phyloP scores from a whole-genome alignment of 805 yeast genomes.

The Candida taoyuanica region DNA sequence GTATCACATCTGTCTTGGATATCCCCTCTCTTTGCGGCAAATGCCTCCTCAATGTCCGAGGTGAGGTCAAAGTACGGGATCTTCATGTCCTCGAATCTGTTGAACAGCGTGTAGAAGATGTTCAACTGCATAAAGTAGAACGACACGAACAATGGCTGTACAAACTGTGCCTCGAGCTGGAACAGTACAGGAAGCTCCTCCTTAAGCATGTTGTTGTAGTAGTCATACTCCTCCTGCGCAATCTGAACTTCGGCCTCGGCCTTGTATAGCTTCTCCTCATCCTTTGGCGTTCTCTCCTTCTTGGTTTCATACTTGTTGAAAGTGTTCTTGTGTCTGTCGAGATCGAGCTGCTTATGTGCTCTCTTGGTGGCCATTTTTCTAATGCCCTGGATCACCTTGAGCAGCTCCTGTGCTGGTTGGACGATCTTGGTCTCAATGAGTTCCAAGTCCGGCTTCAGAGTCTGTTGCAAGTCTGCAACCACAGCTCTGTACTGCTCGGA shows the following conservation, averaged over 20 bases:
- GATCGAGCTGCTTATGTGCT: constrained; percentile 90
- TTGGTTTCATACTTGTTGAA: constrained; percentile 72
- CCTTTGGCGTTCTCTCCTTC: constrained; percentile 80
- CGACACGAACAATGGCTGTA: constrained; percentile 88
- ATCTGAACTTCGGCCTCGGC: constrained; percentile 86
- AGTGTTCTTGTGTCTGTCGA: constrained; percentile 76
- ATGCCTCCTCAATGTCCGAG: constrained; percentile 80
- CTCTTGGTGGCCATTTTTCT: constrained; percentile 94
- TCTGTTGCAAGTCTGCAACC: constrained; percentile 79
- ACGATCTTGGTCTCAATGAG: constrained; percentile 87
- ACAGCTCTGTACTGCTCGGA: constrained; percentile 86
- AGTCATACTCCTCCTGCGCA: constrained; percentile 94
- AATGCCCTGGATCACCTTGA: constrained; percentile 74
- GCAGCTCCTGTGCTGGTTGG: constrained; percentile 85
- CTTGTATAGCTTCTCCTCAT: constrained; percentile 84
- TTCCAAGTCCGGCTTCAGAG: constrained; percentile 88
- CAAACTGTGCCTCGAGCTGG: constrained; percentile 84
- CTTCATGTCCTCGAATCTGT: constrained; percentile 91
- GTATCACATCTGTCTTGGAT: constrained; percentile 87
- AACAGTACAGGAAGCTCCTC: constrained; percentile 85
- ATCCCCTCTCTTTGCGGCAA: constrained; percentile 77
- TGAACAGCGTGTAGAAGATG: constrained; percentile 88
- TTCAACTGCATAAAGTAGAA: constrained; percentile 97
- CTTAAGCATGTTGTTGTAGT: constrained; percentile 92
- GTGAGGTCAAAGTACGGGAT: constrained; percentile 91